A percentile compares a stretch with the other conserved stretches of the same genome.
phyloP scores from a whole-genome alignment of 192 early-diverging fungal species.

The Podila verticillata region DNA sequence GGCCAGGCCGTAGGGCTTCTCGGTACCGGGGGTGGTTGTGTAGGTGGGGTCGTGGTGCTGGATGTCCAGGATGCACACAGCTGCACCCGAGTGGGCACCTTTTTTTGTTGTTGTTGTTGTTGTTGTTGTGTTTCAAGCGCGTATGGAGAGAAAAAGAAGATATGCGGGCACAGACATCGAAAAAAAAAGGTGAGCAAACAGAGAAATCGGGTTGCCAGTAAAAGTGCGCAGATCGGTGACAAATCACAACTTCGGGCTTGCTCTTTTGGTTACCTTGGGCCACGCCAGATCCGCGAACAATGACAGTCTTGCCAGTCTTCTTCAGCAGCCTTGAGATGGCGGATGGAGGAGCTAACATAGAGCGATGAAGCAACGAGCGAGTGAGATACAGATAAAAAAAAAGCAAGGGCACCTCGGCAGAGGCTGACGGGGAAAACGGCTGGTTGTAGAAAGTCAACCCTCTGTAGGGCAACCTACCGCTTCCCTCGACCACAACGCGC shows the following conservation, averaged over 20 bases:
- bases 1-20: constrained; percentile 71
- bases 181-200: background rate
- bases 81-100: constrained; percentile 77
- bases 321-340: constrained; percentile 69
- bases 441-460: background rate
- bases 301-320: constrained; percentile 75
- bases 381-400: background rate
- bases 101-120: background rate
- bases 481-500: constrained; percentile 80
- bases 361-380: background rate
- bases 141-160: background rate
- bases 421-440: background rate
- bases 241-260: background rate
- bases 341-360: constrained; percentile 69
- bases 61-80: constrained; percentile 91
- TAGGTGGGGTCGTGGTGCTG: constrained; percentile 28
- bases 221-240: background rate
- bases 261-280: constrained; percentile 51
- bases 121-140: background rate
- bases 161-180: background rate
- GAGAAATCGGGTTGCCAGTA: background rate
- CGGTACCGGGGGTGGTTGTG: constrained; percentile 10
- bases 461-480: constrained; percentile 44
- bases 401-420: background rate
- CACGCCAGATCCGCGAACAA: constrained; percentile 82